phyloP scores from a whole-genome alignment of 306 rosid species.

The Senna tora region DNA sequence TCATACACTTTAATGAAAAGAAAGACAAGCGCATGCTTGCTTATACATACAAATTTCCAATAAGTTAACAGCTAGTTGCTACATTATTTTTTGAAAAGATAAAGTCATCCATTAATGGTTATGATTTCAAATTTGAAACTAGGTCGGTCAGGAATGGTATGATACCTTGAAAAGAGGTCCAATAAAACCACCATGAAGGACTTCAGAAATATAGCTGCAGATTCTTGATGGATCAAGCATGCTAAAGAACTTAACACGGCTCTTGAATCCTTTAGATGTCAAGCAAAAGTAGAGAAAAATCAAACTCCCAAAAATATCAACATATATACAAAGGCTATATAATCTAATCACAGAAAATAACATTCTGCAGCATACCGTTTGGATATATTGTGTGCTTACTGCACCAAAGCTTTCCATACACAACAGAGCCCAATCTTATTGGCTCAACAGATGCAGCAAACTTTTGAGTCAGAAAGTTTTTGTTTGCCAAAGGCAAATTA shows the following conservation, averaged over 20 bases:
- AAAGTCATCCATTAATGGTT: not conserved
- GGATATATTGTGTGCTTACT: slow-evolving; percentile 71
- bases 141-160: slow-evolving; percentile 29
- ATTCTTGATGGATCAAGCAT: slow-evolving; percentile 65
- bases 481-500: slow-evolving; percentile 23
- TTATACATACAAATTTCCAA: not conserved
- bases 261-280: slow-evolving; percentile 74
- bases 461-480: slow-evolving; percentile 36
- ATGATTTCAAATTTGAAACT: slow-evolving; percentile 27
- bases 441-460: slow-evolving; percentile 54
- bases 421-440: slow-evolving; percentile 63
- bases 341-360: slow-evolving; percentile 19
- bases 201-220: slow-evolving; percentile 78
- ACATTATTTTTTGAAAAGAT: not conserved
- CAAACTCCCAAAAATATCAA: slow-evolving; percentile 13
- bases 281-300: slow-evolving; percentile 29
- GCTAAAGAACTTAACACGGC: slow-evolving; percentile 66
- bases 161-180: slow-evolving; percentile 92
- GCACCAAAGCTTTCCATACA: slow-evolving; percentile 80
- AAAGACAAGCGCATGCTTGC: not conserved
- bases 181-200: slow-evolving; percentile 80
- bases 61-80: not conserved
- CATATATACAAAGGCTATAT: not conserved
- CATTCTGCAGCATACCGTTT: slow-evolving; percentile 59
- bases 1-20: not conserved